These are phyloP conservation scores for Oxyria digyna DNA, from an alignment of 148 eudicot genomes.

Conservation along the genomic window DNA sequence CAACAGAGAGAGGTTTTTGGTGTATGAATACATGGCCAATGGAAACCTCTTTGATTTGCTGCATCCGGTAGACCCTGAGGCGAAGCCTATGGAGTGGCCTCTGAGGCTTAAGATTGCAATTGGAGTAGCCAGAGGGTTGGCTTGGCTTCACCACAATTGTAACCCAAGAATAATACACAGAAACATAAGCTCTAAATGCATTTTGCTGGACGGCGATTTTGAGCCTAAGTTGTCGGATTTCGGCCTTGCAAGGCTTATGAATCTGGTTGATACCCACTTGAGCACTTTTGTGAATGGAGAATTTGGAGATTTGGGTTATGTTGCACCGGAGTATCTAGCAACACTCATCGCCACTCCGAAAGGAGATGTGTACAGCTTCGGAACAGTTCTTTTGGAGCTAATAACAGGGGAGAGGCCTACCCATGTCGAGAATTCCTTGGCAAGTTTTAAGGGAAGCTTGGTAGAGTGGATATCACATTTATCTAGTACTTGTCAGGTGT, in stretches of 20 bases:
- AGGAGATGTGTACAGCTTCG: constrained; percentile 41
- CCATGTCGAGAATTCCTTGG: constrained; percentile 19
- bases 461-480: constrained; percentile 27
- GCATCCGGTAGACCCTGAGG: constrained; percentile 27
- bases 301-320: constrained; percentile 41
- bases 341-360: constrained; percentile 41
- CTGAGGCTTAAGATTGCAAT: constrained; percentile 32
- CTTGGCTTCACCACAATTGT: constrained; percentile 45
- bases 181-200: constrained; percentile 44
- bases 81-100: constrained; percentile 27
- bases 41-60: constrained; percentile 35
- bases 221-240: constrained; percentile 35
- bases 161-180: constrained; percentile 40
- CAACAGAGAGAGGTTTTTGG: constrained; percentile 50
- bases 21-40: constrained; percentile 50
- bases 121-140: constrained; percentile 31
- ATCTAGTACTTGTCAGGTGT: constrained; percentile 15
- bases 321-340: constrained; percentile 34
- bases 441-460: constrained; percentile 37
- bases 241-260: constrained; percentile 46
- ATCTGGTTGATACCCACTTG: constrained; percentile 38
- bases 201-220: constrained; percentile 30
- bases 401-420: constrained; percentile 36
- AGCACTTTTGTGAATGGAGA: constrained; percentile 47
- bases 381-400: constrained; percentile 29